Evolutionary conservation across 768 basidiomycete genomes (phyloP).

Genomic region (Coprinellus aureogranulatus): DNA sequence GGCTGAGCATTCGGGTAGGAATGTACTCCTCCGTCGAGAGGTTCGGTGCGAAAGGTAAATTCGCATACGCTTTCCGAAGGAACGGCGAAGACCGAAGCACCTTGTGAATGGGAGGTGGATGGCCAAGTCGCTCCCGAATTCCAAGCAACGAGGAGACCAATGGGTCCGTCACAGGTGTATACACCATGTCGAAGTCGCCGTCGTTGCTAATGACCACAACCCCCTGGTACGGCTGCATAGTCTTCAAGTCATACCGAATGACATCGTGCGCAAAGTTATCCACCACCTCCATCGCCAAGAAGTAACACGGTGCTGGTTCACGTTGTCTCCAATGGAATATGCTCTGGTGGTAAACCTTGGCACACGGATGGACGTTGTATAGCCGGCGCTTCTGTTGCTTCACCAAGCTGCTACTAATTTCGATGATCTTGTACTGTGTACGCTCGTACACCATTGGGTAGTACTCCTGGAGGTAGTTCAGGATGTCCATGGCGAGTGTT

Average conservation of each 20-base stretch:
- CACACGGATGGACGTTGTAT: slow-evolving; percentile 61
- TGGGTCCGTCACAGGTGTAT: slow-evolving; percentile 81
- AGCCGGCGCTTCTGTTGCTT: slow-evolving; percentile 68
- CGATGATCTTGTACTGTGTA: slow-evolving; percentile 90
- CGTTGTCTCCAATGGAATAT: slow-evolving; percentile 80
- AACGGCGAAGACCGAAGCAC: slow-evolving; percentile 51
- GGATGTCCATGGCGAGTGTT: slow-evolving; percentile 85
- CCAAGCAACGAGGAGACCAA: slow-evolving; percentile 76
- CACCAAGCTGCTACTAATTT: slow-evolving; percentile 83
- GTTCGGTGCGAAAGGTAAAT: slow-evolving; percentile 88
- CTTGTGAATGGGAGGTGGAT: slow-evolving; percentile 57
- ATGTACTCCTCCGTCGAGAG: slow-evolving; percentile 85
- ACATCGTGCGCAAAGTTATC: slow-evolving; percentile 98
- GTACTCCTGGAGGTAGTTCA: slow-evolving; percentile 70
- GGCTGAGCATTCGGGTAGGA: slow-evolving; percentile 84
- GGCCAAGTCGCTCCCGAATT: slow-evolving; percentile 58
- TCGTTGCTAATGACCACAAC: slow-evolving; percentile 72
- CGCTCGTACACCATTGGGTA: slow-evolving; percentile 93
- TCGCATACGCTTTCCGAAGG: slow-evolving; percentile 62
- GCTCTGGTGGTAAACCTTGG: slow-evolving; percentile 69
- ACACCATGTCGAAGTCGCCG: slow-evolving; percentile 83
- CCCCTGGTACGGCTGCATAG: slow-evolving; percentile 81
- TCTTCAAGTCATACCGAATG: slow-evolving; percentile 81
- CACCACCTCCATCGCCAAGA: slow-evolving; percentile 95
- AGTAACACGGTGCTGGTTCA: slow-evolving; percentile 84